Conservation (phyloP, 2,329 filamentous ascomycete species). For the Verticillium nonalfalfae region DNA sequence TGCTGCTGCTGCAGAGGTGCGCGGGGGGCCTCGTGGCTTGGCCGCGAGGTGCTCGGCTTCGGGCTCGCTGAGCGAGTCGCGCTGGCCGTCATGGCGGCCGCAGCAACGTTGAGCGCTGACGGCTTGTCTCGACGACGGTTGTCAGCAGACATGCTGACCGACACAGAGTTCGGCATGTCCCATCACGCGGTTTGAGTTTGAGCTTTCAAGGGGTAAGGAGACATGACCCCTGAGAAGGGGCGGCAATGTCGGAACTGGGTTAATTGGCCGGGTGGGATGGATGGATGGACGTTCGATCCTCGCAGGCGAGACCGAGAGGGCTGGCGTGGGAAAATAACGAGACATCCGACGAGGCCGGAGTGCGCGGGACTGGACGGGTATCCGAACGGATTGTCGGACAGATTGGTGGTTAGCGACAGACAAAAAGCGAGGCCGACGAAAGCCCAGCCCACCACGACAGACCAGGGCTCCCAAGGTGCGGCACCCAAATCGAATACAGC, state of each 20-base stretch:
- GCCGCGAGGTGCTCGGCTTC: background rate
- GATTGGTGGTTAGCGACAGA: background rate
- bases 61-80: background rate
- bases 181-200: constrained; percentile 5
- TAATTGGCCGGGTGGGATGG: background rate
- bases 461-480: background rate
- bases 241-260: background rate
- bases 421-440: background rate
- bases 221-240: background rate
- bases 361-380: background rate
- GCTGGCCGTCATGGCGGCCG: constrained; percentile 2
- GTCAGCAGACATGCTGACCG: constrained; percentile 9
- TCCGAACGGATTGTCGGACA: background rate
- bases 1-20: background rate
- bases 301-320: background rate
- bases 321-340: background rate
- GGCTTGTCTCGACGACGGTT: background rate
- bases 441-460: background rate
- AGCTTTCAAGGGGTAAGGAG: background rate
- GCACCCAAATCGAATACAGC: background rate
- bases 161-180: constrained; percentile 11
- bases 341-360: background rate
- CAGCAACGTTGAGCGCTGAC: background rate
- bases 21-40: background rate
- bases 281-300: background rate